Evolutionary conservation across 352 stramenopile species (phyloP).

Genomic region (Phytophthora constricta): DNA sequence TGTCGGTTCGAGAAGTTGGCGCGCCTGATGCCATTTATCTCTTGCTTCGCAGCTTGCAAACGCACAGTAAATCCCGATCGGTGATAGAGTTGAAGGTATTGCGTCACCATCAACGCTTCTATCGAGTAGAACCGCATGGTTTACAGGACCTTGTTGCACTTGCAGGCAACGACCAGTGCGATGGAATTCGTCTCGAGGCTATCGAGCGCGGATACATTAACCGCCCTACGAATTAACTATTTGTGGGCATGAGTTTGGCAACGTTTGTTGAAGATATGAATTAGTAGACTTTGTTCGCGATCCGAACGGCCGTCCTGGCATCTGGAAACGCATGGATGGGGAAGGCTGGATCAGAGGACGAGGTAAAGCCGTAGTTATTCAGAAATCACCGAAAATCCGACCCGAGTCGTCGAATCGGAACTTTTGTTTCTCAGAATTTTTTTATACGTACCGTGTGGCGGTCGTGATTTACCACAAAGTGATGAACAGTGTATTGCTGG

Average conservation of each 20-base stretch:
- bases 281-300: neutral
- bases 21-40: neutral
- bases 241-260: neutral
- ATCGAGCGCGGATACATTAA: conserved; percentile 7
- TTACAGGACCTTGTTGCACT: neutral
- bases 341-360: conserved; percentile 9
- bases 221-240: neutral
- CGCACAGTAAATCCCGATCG: conserved; percentile 1
- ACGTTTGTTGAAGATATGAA: conserved; percentile 10
- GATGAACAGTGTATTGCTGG: neutral
- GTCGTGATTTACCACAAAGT: neutral
- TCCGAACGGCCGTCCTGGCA: neutral
- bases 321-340: conserved; percentile 4
- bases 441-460: neutral
- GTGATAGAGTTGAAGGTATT: conserved; percentile 4
- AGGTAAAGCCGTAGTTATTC: neutral
- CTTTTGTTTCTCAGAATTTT: neutral
- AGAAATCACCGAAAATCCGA: conserved; percentile 8
- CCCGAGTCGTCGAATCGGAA: neutral
- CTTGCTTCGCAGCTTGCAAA: neutral
- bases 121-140: conserved; percentile 4
- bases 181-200: neutral
- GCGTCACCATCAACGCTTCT: conserved; percentile 1
- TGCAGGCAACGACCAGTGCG: neutral
- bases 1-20: too few relatives aligned